Conservation (phyloP, 805 yeast genomes). For the Pichia phayaonensis region DNA sequence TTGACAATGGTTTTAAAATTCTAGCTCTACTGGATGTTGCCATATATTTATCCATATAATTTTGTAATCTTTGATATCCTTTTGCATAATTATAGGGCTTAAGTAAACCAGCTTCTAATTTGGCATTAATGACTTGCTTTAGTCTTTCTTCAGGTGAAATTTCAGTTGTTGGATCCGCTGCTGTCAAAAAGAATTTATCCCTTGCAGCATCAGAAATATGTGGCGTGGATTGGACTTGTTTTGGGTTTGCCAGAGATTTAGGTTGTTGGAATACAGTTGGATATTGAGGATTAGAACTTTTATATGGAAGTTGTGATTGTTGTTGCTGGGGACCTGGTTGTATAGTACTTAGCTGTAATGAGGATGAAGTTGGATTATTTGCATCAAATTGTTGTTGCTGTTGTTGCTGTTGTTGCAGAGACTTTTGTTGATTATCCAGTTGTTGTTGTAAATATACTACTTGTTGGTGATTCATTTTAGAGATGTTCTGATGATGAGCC, state of each 20-base stretch:
- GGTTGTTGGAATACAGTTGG: neutral
- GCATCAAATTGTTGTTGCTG: neutral
- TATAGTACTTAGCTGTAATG: neutral
- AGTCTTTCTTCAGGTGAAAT: constrained; percentile 89
- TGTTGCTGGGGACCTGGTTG: neutral
- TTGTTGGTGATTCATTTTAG: constrained; percentile 8
- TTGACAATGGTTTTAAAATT: constrained; percentile 74
- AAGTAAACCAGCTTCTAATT: constrained; percentile 83
- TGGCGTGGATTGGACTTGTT: constrained; percentile 13
- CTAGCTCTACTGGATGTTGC: constrained; percentile 74
- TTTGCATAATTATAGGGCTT: constrained; percentile 91
- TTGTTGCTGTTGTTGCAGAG: constrained; percentile 3
- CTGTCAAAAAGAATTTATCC: constrained; percentile 89
- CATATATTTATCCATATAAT: constrained; percentile 92
- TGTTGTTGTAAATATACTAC: constrained; percentile 6
- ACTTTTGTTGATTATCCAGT: constrained; percentile 5
- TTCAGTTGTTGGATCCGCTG: constrained; percentile 95
- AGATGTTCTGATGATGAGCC: neutral
- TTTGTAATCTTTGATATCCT: constrained; percentile 84
- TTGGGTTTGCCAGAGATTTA: neutral
- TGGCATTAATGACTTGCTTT: constrained; percentile 90
- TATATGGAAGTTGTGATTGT: neutral
- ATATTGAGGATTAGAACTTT: neutral
- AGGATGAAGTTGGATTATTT: neutral
- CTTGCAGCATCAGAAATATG: constrained; percentile 67